phyloP scores from a whole-genome alignment of 192 early-diverging fungal species.

The Coemansia sp. region DNA sequence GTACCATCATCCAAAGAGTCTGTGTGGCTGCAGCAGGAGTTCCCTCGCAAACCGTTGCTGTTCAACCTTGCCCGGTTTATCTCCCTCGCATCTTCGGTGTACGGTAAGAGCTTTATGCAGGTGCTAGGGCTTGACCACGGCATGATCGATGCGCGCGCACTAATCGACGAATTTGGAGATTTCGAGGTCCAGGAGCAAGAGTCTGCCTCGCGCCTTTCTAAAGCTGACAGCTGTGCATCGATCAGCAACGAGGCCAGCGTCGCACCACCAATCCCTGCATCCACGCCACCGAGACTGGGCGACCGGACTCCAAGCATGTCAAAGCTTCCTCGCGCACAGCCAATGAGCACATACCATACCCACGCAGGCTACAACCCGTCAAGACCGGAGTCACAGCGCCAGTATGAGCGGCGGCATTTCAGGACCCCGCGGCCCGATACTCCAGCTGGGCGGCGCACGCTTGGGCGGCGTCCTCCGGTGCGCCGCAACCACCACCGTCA shows the following conservation, averaged over 20 bases:
- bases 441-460: conserved; percentile 12
- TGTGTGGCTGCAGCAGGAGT: conserved; percentile 35
- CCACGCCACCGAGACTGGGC: neutral
- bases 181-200: conserved; percentile 18
- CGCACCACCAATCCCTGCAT: neutral
- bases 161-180: conserved; percentile 49
- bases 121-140: conserved; percentile 61
- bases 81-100: conserved; percentile 67
- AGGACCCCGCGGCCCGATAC: too few relatives aligned
- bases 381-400: conserved; percentile 27
- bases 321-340: conserved; percentile 40
- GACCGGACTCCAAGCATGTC: conserved; percentile 2
- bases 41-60: conserved; percentile 57
- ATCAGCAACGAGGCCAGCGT: conserved; percentile 14
- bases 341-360: conserved; percentile 40
- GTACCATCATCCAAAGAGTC: conserved; percentile 23
- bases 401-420: conserved; percentile 26
- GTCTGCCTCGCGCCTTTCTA: conserved; percentile 4
- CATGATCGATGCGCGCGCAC: conserved; percentile 42
- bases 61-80: conserved; percentile 70
- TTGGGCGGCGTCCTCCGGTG: conserved; percentile 12
- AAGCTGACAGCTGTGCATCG: conserved; percentile 23
- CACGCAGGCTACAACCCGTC: conserved; percentile 29
- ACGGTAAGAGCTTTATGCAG: conserved; percentile 73
- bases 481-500: conserved; percentile 27